Evolutionary conservation across 2,329 filamentous ascomycete species (phyloP), one percentile per base, ranked within the genome.

Genomic region (Phyllosticta ampelicida): DNA sequence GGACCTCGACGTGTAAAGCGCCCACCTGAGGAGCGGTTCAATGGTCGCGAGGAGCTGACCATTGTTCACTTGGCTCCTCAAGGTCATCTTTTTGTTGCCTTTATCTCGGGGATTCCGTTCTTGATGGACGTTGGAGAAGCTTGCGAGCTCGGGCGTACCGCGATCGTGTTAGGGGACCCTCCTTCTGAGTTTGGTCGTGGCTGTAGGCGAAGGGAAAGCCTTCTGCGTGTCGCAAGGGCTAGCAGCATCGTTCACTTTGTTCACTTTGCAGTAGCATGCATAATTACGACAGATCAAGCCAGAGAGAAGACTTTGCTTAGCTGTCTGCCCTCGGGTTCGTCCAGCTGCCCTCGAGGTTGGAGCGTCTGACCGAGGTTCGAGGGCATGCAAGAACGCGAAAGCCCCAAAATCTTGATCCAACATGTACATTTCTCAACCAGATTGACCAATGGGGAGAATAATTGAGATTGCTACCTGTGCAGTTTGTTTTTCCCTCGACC

Each of bases 1-100:
- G 53, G 65, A 50, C 54, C 63, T 61, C 62, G 69, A 65, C 61
- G 67, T 68, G 61, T 57, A 51, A 60, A 67, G 61, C 68, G 67
- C 62, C 71, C 69, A 65, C 63, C 63, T 51, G 63, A 62, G 18
- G 64, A 61, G 53, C 64, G 64, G 60, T 62, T 51, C 61, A 67
- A 63, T 61, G 69, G 66, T 62, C 68, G 67, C 63, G 69, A 63
- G 60, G 62, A 61, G 54, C 62, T 64, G 61, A 64, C 65, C 66
- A 68, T 68, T 60, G 60, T 64, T 61, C 62, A 61, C 61, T 50
- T 30, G 58, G 58, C 53, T 53, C 36, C 57, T 48, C 53, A 60
- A 56, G 58, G 49, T 56, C 58, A 60, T 60, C 54, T 60, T 60
- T 59, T 53, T 58, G 56, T 52, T 54, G 51, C 52, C 44, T 28